Evolutionary conservation across 2,329 filamentous ascomycete genomes (phyloP).

Genomic region (Aspergillus fructus): DNA sequence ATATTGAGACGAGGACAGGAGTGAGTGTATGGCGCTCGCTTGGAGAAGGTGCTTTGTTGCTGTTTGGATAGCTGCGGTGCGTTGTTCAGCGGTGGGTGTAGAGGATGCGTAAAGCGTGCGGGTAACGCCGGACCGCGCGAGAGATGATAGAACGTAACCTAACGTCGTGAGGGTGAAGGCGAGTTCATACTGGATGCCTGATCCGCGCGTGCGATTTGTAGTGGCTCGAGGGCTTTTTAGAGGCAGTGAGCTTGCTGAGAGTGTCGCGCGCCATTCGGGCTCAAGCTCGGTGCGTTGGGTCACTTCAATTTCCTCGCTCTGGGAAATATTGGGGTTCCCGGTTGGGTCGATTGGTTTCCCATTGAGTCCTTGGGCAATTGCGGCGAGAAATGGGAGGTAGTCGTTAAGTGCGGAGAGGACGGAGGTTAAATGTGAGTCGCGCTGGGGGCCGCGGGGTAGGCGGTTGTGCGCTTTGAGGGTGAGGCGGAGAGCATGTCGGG

Average conservation of each 20-base stretch:
- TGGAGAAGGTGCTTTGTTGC: constrained; percentile 77
- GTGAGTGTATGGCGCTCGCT: constrained; percentile 74
- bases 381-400: constrained; percentile 82
- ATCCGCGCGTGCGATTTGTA: constrained; percentile 65
- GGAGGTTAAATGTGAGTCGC: constrained; percentile 67
- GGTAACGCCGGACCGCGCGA: constrained; percentile 70
- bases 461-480: constrained; percentile 87
- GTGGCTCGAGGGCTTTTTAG: constrained; percentile 25
- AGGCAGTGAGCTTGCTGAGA: constrained; percentile 51
- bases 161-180: constrained; percentile 76
- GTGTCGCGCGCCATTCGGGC: constrained; percentile 76
- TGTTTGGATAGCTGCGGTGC: constrained; percentile 66
- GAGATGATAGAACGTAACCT: constrained; percentile 69
- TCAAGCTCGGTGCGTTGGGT: constrained; percentile 68
- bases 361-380: constrained; percentile 71
- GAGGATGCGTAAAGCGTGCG: constrained; percentile 66
- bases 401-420: constrained; percentile 68
- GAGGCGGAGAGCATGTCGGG: constrained; percentile 79
- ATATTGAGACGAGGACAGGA: constrained; percentile 60
- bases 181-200: constrained; percentile 78
- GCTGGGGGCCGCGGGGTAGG: constrained; percentile 65
- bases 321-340: constrained; percentile 1
- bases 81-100: constrained; percentile 64
- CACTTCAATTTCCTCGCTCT: constrained; percentile 65
- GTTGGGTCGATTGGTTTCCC: constrained; percentile 45